These are phyloP conservation scores for Apiotrichum gracile DNA, from an alignment of 1,284 basidiomycete genomes.

Conservation along the genomic window DNA sequence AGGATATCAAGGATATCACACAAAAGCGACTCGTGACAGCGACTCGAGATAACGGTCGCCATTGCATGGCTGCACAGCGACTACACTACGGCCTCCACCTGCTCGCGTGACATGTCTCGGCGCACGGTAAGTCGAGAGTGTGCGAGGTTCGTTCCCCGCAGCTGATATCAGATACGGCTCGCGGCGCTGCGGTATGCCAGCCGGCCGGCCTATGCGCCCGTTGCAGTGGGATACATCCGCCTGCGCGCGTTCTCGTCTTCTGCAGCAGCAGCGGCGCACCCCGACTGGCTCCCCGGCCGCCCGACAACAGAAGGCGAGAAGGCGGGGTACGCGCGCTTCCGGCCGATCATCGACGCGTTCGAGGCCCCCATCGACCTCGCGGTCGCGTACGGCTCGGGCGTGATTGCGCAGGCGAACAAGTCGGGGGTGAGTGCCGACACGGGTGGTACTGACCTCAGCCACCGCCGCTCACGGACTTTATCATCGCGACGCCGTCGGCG, in stretches of 20 bases:
- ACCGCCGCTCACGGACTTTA: conserved; percentile 84
- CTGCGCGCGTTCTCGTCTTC: neutral
- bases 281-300: neutral
- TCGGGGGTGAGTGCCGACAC: conserved; percentile 21
- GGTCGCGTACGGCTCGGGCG: conserved; percentile 46
- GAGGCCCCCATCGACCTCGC: conserved; percentile 40
- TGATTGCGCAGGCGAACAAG: conserved; percentile 43
- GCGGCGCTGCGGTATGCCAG: neutral
- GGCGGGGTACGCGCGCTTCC: conserved; percentile 26
- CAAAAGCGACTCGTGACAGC: too few species aligned
- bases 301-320: neutral
- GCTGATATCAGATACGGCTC: neutral
- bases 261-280: neutral
- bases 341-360: conserved; percentile 35
- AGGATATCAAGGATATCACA: too few species aligned
- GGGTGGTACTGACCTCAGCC: conserved; percentile 14
- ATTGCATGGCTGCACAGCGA: too few species aligned
- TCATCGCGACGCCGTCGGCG: conserved; percentile 88
- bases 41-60: too few species aligned
- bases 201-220: neutral
- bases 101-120: neutral
- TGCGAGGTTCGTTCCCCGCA: too few species aligned
- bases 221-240: neutral
- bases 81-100: too few species aligned
- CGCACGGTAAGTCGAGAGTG: neutral